Base-by-base conservation (phyloP, 495 filamentous ascomycete genomes). In the Cercophora samala region DNA sequence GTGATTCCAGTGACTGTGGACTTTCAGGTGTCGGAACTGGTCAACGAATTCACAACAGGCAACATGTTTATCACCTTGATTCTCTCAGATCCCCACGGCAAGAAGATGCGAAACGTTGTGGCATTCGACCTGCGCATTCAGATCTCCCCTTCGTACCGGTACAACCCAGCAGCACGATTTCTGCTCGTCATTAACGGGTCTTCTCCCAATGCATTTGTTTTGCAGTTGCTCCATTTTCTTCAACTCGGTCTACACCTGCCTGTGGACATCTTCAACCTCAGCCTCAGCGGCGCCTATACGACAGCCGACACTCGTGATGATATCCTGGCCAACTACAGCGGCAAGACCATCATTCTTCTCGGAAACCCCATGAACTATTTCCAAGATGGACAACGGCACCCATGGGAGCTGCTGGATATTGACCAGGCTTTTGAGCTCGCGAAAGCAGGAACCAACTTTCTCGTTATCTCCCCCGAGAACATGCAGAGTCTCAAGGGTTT, bases 201-300 rank as follows among this genome's bases (percentile, higher is more conserved):
- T 24, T 70, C 70, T 0, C 66, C 64, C 1, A 71, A 73, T 63
- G 53, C 52, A 5, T 69, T 69, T 51, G 69, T 73, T n/a, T 58
- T 68, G 25, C 68, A 73, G 51, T 60, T 73, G 5, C 54, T 73
- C 19, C 19, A 64, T 15, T 66, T 71, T 21, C 58, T 74, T 37
- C 55, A 68, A 22, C n/a, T 62, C 17, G 60, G 63, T 3, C 66
- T 74, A 0, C 64, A 67, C 19, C 64, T 67, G 2, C 8, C 17
- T 11, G 63, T 75, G 3, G 73, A 75, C 37, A 66, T 73, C 29
- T 73, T 75, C 65, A 75, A 75, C 61, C 64, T 75, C 19, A 73
- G 70, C 62, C 68, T 75, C 9, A 69, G 32, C 32, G 73, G 73
- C 1, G 65, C 73, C 1, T 71, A 69, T 32, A 17, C 54, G 5